Evolutionary conservation across 176 grass and related monocot species (phyloP).

Genomic region (Carex myosuroides): DNA sequence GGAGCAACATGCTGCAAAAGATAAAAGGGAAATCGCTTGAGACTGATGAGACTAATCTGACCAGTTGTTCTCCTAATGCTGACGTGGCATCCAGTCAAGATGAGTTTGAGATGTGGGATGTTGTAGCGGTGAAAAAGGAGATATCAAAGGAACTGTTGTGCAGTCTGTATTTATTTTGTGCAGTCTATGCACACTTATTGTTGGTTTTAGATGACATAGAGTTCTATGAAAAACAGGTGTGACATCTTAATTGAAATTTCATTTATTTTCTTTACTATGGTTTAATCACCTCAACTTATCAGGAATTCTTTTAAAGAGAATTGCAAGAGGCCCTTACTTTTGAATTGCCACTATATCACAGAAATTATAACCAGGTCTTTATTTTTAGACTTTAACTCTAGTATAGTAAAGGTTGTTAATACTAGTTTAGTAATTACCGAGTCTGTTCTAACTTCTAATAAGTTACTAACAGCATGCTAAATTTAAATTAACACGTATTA

Average conservation of each 20-base stretch:
- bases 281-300: background rate
- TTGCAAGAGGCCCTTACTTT: background rate
- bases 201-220: constrained; percentile 96
- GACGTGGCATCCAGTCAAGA: constrained; percentile 32
- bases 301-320: background rate
- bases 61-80: constrained; percentile 35
- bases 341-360: background rate
- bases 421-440: background rate
- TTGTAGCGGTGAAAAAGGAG: constrained; percentile 75
- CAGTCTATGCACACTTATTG: constrained; percentile 76
- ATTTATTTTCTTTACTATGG: background rate
- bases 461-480: background rate
- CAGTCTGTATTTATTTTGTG: constrained; percentile 84
- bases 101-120: constrained; percentile 59
- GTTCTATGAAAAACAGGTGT: constrained; percentile 96
- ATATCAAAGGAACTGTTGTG: constrained; percentile 46
- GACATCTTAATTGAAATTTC: background rate
- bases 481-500: background rate
- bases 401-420: background rate
- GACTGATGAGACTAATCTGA: constrained; percentile 29
- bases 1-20: constrained; percentile 83
- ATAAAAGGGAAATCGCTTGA: constrained; percentile 69
- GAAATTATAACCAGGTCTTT: background rate
- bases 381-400: background rate
- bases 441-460: background rate